Evolutionary conservation across 768 basidiomycete genomes (phyloP), one percentile per base, ranked within the genome.

Genomic region (Arthromyces matolae): DNA sequence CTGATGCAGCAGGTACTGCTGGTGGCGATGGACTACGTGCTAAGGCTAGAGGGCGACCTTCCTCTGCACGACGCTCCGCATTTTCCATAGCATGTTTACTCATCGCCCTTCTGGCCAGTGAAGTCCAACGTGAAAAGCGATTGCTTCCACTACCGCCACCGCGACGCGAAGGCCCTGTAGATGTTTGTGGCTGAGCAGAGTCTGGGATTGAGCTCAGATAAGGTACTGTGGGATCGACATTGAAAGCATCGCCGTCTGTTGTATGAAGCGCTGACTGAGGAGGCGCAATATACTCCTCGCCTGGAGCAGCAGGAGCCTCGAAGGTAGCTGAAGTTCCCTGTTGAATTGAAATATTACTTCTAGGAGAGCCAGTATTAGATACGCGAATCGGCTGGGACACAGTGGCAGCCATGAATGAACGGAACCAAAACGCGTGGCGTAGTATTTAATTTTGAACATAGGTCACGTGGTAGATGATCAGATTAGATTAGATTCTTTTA

Each of bases 51-150:
- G 27, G 40, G 22, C 18, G 29, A 5, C 50, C 47, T 29, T 49
- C 50, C 16, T 47, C 45, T 40, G 44, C 20, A 41, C 20, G 38
- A 18, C 35, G 38, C 25, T 25, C 45, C 5, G 20, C 20, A 18
- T 39, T 38, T 14, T 31, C 23, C 6, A 16, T 16, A 13, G 35
- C 39, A n/a, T 37, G 35, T 25, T 41, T 27, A 9, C 51, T 32
- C 43, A 59, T 46, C 3, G 35, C 52, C 45, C 42, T 56, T 51
- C 40, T 59, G 18, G 56, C 43, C 8, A 42, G 8, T 47, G 37
- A 13, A 28, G 45, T 34, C 42, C 56, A 3, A 42, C 39, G 35
- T 10, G 50, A 42, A 33, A 54, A 52, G 27, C 39, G 38, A 28
- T 32, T 54, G 32, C 44, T 44, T 8, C 34, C 32, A 25, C 34